Evolutionary conservation across 192 early-diverging fungal genomes (phyloP).

Genomic region (Umbelopsis sp.): DNA sequence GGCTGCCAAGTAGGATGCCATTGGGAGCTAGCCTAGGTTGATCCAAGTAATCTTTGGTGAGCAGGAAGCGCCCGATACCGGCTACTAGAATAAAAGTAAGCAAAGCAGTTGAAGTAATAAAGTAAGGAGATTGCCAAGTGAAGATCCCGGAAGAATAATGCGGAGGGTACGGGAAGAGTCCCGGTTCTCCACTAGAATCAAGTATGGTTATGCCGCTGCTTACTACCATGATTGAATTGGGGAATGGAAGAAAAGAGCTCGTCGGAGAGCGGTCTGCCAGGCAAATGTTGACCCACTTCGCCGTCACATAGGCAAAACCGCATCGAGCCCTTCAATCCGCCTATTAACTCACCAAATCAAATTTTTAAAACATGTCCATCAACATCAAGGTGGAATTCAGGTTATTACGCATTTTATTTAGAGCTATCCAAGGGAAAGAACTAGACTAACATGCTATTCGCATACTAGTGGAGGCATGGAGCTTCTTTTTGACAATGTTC

Average conservation of each 20-base stretch:
- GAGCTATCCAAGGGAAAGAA: not conserved
- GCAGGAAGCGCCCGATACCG: constrained; percentile 17
- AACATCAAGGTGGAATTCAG: constrained; percentile 31
- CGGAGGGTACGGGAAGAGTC: constrained; percentile 25
- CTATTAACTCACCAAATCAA: constrained; percentile 2
- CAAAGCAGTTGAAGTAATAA: constrained; percentile 21
- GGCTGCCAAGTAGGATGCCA: constrained; percentile 7
- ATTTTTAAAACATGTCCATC: not conserved
- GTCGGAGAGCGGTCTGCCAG: not conserved
- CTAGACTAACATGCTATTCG: too few species aligned
- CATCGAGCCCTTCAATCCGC: not conserved
- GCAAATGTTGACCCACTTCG: not conserved
- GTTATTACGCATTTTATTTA: not conserved
- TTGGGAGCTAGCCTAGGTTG: not conserved
- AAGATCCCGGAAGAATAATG: constrained; percentile 28
- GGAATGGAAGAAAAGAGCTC: too few species aligned
- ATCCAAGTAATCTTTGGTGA: not conserved
- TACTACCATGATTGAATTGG: not conserved
- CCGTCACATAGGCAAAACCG: not conserved
- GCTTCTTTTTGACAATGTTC: constrained; percentile 81
- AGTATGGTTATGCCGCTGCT: not conserved
- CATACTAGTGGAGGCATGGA: constrained; percentile 87
- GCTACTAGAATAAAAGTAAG: constrained; percentile 21
- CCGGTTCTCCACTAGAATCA: constrained; percentile 11
- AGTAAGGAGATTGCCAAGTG: constrained; percentile 28